A percentile compares a stretch with the other conserved stretches of the same genome.
phyloP scores from a whole-genome alignment of 2,329 filamentous ascomycete species.

The Epichloe baconii region DNA sequence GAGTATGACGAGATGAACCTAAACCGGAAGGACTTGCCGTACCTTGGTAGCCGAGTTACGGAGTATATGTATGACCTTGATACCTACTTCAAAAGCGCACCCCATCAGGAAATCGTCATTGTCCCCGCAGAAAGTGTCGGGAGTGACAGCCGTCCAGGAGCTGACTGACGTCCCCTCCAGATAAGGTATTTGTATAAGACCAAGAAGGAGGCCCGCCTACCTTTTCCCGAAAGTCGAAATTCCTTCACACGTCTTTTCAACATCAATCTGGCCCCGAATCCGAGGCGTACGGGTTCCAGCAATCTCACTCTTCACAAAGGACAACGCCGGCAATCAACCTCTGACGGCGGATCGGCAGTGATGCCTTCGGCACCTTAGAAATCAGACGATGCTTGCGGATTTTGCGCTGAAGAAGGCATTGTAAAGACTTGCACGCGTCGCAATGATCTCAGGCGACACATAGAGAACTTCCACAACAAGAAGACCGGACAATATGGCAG shows the following conservation, averaged over 20 bases:
- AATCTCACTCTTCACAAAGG: background rate
- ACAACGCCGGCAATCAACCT: background rate
- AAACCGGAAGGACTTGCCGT: too few species aligned
- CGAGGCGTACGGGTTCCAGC: background rate
- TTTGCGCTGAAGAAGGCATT: slow-evolving; percentile 23
- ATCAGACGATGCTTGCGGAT: slow-evolving; percentile 11
- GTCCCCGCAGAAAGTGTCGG: background rate
- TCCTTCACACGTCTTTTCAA: background rate
- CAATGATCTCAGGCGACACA: slow-evolving; percentile 35
- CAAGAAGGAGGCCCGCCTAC: too few species aligned
- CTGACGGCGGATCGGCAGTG: background rate
- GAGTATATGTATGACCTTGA: background rate
- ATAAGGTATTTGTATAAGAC: too few species aligned
- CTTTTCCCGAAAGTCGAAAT: too few species aligned
- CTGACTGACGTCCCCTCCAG: too few species aligned
- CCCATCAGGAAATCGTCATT: background rate
- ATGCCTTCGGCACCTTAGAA: slow-evolving; percentile 11
- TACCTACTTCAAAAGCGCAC: background rate
- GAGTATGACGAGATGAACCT: too few species aligned
- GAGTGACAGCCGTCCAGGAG: background rate
- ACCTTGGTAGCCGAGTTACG: too few species aligned
- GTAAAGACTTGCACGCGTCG: slow-evolving; percentile 6
- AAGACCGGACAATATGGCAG: too few species aligned
- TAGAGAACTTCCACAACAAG: slow-evolving; percentile 34
- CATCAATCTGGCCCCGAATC: background rate